Base-by-base conservation (phyloP, 2,329 filamentous ascomycete genomes). In the Lachnellula arida region DNA sequence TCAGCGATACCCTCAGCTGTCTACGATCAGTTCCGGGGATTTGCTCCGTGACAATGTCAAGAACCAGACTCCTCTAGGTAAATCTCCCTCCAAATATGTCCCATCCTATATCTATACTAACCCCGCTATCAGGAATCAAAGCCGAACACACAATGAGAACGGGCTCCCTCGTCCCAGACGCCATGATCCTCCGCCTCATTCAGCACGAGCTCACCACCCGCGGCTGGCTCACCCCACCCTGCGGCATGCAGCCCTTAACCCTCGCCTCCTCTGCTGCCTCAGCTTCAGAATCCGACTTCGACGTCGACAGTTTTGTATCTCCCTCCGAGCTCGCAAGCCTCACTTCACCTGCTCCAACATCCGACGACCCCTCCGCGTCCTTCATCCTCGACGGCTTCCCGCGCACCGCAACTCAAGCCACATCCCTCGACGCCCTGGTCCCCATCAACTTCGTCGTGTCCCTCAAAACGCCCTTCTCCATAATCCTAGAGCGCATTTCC, bases 301-400 rank as follows among this genome's bases (percentile, higher is more conserved):
- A 67, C 22, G 65, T 63, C 15, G 68, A 70, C 56, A 42, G 46
- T 34, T 67, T 58, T 53, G 65, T 67, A 15, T 62, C 67, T 23
- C 60, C 64, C 19, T 63, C 63, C 11, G 66, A 69, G 5, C 64
- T 70, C 14, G 70, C 66, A 66, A 69, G 53, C 48, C 60, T 68
- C 12, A 70, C 75, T 56, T 53, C 66, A 57, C 73, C 68, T 57
- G 74, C 74, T 32, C 72, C 73, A 53, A 76, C 79, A 46, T 84
- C 86, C 49, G 81, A 94, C 43, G 81, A 87, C 60, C 88, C 91
- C 0, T 77, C 84, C 0, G 91, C 91, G 8, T 96, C 91, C 0
- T 97, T 97, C 72, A 88, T 99, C 61, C 87, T 99, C 52, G 94
- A 99, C 71, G 94, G 94, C 15, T 99, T 97, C 73, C 94, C 94